Evolutionary conservation across 306 rosid genomes (phyloP).

Genomic region (Prunus mume): DNA sequence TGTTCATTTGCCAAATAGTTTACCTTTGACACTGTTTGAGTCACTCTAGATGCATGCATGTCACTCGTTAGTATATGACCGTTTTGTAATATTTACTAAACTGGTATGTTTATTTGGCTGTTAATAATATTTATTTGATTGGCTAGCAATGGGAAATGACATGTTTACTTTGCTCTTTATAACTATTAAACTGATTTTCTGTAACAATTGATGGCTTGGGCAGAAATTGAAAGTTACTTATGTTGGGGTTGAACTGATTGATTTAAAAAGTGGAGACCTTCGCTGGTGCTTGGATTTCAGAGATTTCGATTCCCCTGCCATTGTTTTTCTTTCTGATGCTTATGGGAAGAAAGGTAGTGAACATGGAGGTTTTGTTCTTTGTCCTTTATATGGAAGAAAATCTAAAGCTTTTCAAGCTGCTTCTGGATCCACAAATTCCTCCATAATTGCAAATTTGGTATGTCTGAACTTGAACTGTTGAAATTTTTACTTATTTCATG

Average conservation of each 20-base stretch:
- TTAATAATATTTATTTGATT: not conserved
- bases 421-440: slow-evolving; percentile 74
- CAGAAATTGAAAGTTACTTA: slow-evolving; percentile 92
- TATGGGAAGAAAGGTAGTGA: slow-evolving; percentile 72
- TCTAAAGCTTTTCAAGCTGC: slow-evolving; percentile 95
- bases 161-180: not conserved
- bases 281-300: slow-evolving; percentile 99
- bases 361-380: slow-evolving; percentile 81
- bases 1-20: not conserved
- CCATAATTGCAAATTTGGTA: slow-evolving; percentile 86
- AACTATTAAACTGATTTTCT: slow-evolving; percentile 15
- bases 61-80: not conserved
- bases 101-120: not conserved
- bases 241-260: slow-evolving; percentile 82
- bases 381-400: slow-evolving; percentile 94
- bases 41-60: not conserved
- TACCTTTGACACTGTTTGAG: not conserved
- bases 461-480: slow-evolving; percentile 19
- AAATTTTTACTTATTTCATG: not conserved
- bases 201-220: slow-evolving; percentile 32
- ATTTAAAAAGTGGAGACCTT: slow-evolving; percentile 79
- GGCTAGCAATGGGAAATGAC: not conserved
- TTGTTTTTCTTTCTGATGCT: slow-evolving; percentile 69
- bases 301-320: slow-evolving; percentile 92
- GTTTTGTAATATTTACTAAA: not conserved